Percentiles rank a stretch among this genome's conserved stretches.
phyloP scores from a whole-genome alignment of 2,329 filamentous ascomycete species.

The Colletotrichum eleusines region DNA sequence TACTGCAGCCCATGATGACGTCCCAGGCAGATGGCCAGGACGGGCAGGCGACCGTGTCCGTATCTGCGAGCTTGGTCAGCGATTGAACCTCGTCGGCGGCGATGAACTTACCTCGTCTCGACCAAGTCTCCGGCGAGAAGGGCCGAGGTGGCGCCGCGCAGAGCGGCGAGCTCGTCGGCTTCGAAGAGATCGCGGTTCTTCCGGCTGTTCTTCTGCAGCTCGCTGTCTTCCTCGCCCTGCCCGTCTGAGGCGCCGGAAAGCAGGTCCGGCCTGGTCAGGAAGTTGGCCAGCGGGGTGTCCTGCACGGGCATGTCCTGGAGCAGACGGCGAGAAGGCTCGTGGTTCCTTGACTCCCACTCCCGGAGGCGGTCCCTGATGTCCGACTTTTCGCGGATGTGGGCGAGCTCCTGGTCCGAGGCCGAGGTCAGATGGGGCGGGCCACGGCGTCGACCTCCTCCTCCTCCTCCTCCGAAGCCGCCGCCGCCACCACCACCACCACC shows the following conservation, averaged over 20 bases:
- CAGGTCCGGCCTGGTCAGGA: constrained; percentile 52
- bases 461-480: too few relatives aligned
- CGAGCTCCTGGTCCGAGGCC: constrained; percentile 9
- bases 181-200: constrained; percentile 50
- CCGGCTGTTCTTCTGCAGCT: constrained; percentile 38
- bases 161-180: constrained; percentile 52
- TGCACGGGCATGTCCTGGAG: constrained; percentile 47
- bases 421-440: constrained; percentile 4
- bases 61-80: constrained; percentile 45
- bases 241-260: constrained; percentile 44
- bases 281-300: constrained; percentile 50
- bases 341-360: constrained; percentile 56
- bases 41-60: constrained; percentile 56
- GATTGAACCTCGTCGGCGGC: neutral
- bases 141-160: constrained; percentile 49
- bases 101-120: constrained; percentile 56
- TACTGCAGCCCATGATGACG: constrained; percentile 63
- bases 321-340: constrained; percentile 43
- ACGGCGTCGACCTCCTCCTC: constrained; percentile 16
- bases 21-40: constrained; percentile 67
- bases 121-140: constrained; percentile 63
- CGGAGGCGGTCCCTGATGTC: constrained; percentile 57
- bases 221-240: constrained; percentile 40
- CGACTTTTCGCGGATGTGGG: constrained; percentile 19
- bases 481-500: neutral